Evolutionary conservation across 495 filamentous ascomycete genomes (phyloP).

Genomic region (Daldinia grandis): DNA sequence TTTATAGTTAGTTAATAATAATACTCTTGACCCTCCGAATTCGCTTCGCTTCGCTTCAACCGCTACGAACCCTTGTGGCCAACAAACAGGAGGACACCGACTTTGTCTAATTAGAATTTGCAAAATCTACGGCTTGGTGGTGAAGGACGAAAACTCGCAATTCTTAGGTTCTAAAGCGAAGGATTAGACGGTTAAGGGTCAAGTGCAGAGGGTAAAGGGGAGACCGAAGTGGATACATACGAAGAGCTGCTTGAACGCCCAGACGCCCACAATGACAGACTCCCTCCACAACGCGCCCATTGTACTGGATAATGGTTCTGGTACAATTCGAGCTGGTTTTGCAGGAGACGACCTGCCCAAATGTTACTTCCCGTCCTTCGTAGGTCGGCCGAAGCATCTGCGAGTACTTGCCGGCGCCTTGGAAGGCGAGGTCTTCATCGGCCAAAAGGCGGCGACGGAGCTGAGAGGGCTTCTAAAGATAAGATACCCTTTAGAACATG

Average conservation of each 20-base stretch:
- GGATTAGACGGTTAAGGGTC: conserved; percentile 25
- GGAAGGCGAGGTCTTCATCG: conserved; percentile 98
- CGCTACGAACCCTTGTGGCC: background rate
- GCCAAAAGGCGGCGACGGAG: conserved; percentile 86
- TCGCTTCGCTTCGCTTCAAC: background rate
- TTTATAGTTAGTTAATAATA: conserved; percentile 18
- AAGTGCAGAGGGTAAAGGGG: conserved; percentile 21
- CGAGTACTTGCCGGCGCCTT: conserved; percentile 93
- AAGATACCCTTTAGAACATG: conserved; percentile 93
- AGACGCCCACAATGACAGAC: conserved; percentile 71
- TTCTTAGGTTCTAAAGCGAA: background rate
- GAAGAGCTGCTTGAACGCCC: conserved; percentile 23
- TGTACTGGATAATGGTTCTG: conserved; percentile 98
- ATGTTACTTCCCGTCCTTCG: conserved; percentile 97
- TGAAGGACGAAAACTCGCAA: background rate
- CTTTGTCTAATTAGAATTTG: conserved; percentile 2
- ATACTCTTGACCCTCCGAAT: conserved; percentile 13
- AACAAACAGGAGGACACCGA: conserved; percentile 28
- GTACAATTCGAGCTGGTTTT: conserved; percentile 96
- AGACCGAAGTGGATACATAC: conserved; percentile 30
- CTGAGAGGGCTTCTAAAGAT: conserved; percentile 94
- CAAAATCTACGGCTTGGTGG: background rate
- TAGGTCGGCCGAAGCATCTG: conserved; percentile 96
- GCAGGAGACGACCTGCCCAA: conserved; percentile 95
- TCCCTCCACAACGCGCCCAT: conserved; percentile 96